Evolutionary conservation across 805 yeast species (phyloP).

Genomic region (Priceomyces carsonii): DNA sequence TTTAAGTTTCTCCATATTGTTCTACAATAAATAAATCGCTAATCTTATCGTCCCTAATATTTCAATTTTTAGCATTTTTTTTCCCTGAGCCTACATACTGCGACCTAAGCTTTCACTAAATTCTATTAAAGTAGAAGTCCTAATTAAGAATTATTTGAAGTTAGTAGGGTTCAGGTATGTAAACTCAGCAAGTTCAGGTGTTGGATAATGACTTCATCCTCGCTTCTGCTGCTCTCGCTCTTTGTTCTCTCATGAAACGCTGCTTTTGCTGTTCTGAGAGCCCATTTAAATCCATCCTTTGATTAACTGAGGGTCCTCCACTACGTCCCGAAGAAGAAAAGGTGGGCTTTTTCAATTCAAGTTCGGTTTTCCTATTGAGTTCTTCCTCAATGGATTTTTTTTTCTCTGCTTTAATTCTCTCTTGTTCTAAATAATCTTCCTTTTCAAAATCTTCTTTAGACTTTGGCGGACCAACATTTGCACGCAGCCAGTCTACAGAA

Average conservation of each 20-base stretch:
- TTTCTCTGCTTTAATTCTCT: conserved; percentile 38
- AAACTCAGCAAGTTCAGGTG: too few species aligned
- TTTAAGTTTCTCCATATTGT: conserved; percentile 16
- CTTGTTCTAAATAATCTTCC: conserved; percentile 32
- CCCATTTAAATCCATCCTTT: conserved; percentile 53
- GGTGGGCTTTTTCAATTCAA: conserved; percentile 36
- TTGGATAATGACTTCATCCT: conserved; percentile 50
- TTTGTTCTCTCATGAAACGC: conserved; percentile 86
- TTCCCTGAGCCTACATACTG: too few species aligned
- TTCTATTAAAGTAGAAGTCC: too few species aligned
- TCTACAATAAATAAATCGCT: too few species aligned
- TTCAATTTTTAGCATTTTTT: too few species aligned
- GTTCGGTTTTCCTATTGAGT: conserved; percentile 42
- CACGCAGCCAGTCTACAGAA: conserved; percentile 65
- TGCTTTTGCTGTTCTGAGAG: conserved; percentile 72
- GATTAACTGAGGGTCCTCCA: conserved; percentile 25
- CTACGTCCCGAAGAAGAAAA: conserved; percentile 34
- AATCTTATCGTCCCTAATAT: too few species aligned
- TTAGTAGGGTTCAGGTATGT: too few species aligned
- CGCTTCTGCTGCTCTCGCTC: conserved; percentile 97
- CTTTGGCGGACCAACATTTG: conserved; percentile 63
- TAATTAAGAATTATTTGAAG: too few species aligned
- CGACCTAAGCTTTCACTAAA: too few species aligned
- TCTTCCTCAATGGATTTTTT: conserved; percentile 44
- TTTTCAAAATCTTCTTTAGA: conserved; percentile 57